Base-by-base conservation (phyloP, 1,284 basidiomycete species). In the Rhodotorula sp. region DNA sequence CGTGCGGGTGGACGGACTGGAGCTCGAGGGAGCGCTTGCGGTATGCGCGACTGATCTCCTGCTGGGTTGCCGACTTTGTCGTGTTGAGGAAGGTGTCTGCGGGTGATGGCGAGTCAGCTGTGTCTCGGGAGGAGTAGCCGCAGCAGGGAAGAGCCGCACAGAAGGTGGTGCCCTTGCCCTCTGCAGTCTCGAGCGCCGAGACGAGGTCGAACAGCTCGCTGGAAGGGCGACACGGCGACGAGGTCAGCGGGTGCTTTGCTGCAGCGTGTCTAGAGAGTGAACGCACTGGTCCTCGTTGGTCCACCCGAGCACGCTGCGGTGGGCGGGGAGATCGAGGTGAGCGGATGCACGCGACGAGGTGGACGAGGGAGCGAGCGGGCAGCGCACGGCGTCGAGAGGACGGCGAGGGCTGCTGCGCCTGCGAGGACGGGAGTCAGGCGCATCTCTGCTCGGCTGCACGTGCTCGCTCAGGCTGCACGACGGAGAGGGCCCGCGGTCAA, bases 121-220 rank as follows among this genome's bases (percentile, higher is more conserved):
- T 21, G 34, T 23, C n/a, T 23, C 21, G 55, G 21, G 23, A 13
- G n/a, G 13, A 44, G 19, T 10, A 23, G 9, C 27, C 1, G 59
- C 27, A 52, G 34, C 41, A 14, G 83, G 87, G 2, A 34, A 34
- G 34, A 52, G 89, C 92, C 25, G 90, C 90, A 84, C 96, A 97
- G 83, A 97, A 97, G 1, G 89, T 91, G 16, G 89, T 92, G 42
- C 90, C 91, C 80, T 91, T 93, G 75, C 90, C 94, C 85, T 96
- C 93, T 3, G 91, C 85, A 2, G 84, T 83, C 82, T 96, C 89
- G 48, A 97, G 82, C 10, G 87, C 91, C 74, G 87, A 87, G 68
- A 97, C 93, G n/a, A 97, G 86, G 83, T 97, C 94, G 79, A 97
- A 97, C 65, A 97, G 94, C 82, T 97, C 94, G 64, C 77, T 78